These are phyloP conservation scores for Scedosporium minutisporum DNA, from an alignment of 2,329 filamentous ascomycete species.

Conservation along the genomic window DNA sequence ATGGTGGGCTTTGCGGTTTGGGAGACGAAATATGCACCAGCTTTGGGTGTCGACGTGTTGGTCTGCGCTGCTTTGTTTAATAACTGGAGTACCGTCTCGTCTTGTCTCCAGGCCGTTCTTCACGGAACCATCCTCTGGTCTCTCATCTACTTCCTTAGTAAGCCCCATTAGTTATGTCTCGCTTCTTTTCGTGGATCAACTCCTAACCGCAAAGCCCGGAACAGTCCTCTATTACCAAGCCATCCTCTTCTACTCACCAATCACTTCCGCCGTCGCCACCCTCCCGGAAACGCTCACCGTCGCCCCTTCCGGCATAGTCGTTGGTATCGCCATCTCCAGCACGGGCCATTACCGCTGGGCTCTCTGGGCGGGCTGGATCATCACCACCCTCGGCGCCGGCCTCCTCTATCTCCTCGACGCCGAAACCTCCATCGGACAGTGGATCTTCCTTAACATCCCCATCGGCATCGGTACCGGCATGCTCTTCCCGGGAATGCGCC, in stretches of 20 bases:
- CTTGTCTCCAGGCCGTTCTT: slow-evolving; percentile 41
- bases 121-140: slow-evolving; percentile 49
- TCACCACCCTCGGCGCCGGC: slow-evolving; percentile 50
- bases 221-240: slow-evolving; percentile 34
- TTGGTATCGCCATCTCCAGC: slow-evolving; percentile 42
- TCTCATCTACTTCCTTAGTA: slow-evolving; percentile 45
- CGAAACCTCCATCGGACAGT: slow-evolving; percentile 39
- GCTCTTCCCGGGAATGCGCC: slow-evolving; percentile 52
- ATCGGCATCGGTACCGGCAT: slow-evolving; percentile 53
- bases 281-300: slow-evolving; percentile 55
- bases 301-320: slow-evolving; percentile 47
- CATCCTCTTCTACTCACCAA: slow-evolving; percentile 42
- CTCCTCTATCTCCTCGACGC: slow-evolving; percentile 37
- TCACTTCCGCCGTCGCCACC: slow-evolving; percentile 44
- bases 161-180: slow-evolving; percentile 5
- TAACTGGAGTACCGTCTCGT: slow-evolving; percentile 37
- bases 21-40: slow-evolving; percentile 36
- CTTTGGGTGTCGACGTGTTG: slow-evolving; percentile 30
- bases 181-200: slow-evolving; percentile 17
- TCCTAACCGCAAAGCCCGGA: too few species aligned
- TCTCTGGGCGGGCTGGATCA: slow-evolving; percentile 51
- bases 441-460: slow-evolving; percentile 53
- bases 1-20: slow-evolving; percentile 44
- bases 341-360: slow-evolving; percentile 52
- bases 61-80: slow-evolving; percentile 34